Evolutionary conservation across 108 stramenopile species (phyloP), one percentile per base, ranked within the genome.

Genomic region (Fragilariopsis cylindrus): DNA sequence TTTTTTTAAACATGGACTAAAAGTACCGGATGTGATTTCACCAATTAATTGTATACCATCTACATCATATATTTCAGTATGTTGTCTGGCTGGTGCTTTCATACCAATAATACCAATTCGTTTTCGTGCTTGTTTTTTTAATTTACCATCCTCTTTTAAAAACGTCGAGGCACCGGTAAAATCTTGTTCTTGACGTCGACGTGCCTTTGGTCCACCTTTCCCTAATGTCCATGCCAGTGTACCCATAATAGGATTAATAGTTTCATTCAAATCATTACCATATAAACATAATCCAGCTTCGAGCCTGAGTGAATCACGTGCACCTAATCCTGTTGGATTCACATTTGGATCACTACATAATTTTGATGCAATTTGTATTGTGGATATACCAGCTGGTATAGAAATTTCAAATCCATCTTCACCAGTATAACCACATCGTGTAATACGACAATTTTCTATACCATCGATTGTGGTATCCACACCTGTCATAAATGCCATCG

Each of bases 341-440:
- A 99, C 97, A 18, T 79, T 72, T 5, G 82, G 81, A 62, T 96
- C 86, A 55, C 92, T 85, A 47, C 96, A 70, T 40, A 98, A 74
- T 47, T 83, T 81, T 16, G 85, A 84, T 0, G 94, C 95, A 64
- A 96, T 90, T 30, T 93, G 78, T 1, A 92, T 89, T 49, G 93
- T 96, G 0, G 13, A 4, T 67, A 83, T 30, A 41, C 81, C 85
- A 2, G 90, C 81, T 5, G 96, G 88, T 75, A 99, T 92, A 63
- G 94, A 87, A 55, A 99, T 81, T 89, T 99, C 99, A 76, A 99
- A 99, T 16, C 99, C 99, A 76, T 99, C 99, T 79, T 99, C 99
- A 15, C 99, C 99, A 7, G 99, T 99, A 86, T 99, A 99, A 12
- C 99, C 99, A 80, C 99, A 99, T 76, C 92, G 75, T 12, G 98